Percentiles rank a stretch among this genome's conserved stretches.
phyloP scores from a whole-genome alignment of 257 asterid genomes.

The Solanum tarapatanum region DNA sequence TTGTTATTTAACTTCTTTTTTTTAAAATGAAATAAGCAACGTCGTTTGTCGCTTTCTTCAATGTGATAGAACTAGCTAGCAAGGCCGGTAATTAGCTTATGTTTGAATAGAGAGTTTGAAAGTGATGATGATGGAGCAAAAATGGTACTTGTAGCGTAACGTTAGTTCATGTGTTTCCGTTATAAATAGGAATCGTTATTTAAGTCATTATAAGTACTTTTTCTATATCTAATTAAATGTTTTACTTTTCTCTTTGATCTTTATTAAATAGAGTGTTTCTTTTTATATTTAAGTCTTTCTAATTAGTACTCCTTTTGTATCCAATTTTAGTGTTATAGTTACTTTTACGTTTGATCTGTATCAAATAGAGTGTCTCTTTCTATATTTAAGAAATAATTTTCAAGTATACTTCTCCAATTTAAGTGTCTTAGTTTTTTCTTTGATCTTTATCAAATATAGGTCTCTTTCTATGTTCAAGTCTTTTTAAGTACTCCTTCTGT shows the following conservation, averaged over 20 bases:
- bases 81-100: background rate
- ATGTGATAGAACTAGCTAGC: too few species aligned
- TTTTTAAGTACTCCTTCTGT: background rate
- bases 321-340: background rate
- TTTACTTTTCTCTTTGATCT: background rate
- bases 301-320: background rate
- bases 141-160: slow-evolving; percentile 11
- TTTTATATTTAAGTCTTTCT: background rate
- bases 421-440: background rate
- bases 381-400: too few species aligned
- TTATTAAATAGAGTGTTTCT: background rate
- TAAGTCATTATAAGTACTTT: background rate
- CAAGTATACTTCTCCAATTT: too few species aligned
- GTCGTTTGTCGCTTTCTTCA: too few species aligned
- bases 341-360: background rate
- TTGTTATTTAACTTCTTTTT: too few species aligned
- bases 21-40: too few species aligned
- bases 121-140: slow-evolving; percentile 9
- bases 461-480: background rate
- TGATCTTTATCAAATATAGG: too few species aligned
- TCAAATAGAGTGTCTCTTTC: too few species aligned
- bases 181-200: background rate
- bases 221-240: background rate
- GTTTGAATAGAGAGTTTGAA: background rate
- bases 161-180: background rate